Evolutionary conservation across 331 rosid species (phyloP).

Genomic region (Erythrophleum ivorense): DNA sequence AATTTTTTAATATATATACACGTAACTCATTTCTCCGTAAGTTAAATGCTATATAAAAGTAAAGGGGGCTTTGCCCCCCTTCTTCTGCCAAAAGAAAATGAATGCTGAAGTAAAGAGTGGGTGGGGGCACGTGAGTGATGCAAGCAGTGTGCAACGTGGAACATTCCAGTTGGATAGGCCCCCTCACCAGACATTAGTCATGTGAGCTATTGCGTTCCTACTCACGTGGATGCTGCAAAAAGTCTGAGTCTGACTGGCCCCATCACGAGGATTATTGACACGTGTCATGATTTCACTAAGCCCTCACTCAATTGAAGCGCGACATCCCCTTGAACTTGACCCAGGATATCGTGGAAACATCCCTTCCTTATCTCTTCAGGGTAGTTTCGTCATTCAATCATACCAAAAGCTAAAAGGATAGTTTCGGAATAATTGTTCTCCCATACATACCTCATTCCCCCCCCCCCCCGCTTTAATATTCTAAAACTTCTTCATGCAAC

Average conservation of each 20-base stretch:
- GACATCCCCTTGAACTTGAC: background rate
- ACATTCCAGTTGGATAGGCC: background rate
- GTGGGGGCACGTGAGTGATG: constrained; percentile 47
- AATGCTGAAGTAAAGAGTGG: background rate
- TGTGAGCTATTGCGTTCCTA: constrained; percentile 38
- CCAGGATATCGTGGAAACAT: background rate
- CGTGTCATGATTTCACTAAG: constrained; percentile 38
- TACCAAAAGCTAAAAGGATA: too few species aligned
- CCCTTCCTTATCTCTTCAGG: background rate
- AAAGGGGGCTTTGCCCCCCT: too few species aligned
- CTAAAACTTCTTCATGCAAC: too few species aligned
- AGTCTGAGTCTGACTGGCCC: constrained; percentile 31
- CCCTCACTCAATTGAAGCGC: background rate
- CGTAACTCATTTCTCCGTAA: too few species aligned
- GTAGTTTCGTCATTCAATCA: background rate
- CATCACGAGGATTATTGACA: constrained; percentile 24
- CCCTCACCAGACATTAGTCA: constrained; percentile 33
- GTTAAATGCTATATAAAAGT: too few species aligned
- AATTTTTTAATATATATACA: too few species aligned
- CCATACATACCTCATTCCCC: too few species aligned
- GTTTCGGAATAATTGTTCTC: background rate
- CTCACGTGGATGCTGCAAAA: constrained; percentile 50
- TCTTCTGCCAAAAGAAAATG: too few species aligned
- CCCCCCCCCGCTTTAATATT: too few species aligned
- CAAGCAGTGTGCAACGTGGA: constrained; percentile 33